Conservation (phyloP, 345 rosid genomes). For the Eucalyptus decipiens region DNA sequence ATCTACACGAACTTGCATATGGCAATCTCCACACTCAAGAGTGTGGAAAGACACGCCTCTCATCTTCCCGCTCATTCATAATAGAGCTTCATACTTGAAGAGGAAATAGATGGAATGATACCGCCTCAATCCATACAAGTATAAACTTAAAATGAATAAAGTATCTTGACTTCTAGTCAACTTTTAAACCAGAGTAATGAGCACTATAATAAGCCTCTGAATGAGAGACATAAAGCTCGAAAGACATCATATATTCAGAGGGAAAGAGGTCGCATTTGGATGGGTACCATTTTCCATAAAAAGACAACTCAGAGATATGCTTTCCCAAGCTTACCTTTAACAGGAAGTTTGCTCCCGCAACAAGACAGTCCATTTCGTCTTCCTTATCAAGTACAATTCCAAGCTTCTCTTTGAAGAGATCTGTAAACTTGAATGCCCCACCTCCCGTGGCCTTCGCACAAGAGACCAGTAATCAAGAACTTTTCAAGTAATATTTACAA, state of each 20-base stretch:
- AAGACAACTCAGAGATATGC: neutral
- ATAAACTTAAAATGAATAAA: neutral
- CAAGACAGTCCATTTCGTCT: constrained; percentile 96
- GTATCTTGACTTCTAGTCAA: neutral
- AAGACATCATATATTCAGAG: neutral
- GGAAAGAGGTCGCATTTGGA: neutral
- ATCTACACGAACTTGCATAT: neutral
- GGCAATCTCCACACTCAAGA: neutral
- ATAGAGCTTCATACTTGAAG: neutral
- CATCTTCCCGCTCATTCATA: neutral
- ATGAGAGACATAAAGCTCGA: neutral
- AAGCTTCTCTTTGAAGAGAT: constrained; percentile 82
- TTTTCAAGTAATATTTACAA: neutral
- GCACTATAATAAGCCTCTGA: neutral
- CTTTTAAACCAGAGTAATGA: neutral
- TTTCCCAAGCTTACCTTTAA: constrained; percentile 49
- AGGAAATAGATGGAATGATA: neutral
- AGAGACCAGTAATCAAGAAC: neutral
- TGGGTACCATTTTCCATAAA: neutral
- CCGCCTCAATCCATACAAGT: neutral
- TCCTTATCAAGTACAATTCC: constrained; percentile 78
- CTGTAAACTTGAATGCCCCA: constrained; percentile 89
- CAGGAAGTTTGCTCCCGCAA: constrained; percentile 87
- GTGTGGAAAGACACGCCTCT: neutral
- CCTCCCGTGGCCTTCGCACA: constrained; percentile 92